Base-by-base conservation (phyloP, 345 rosid genomes). In the Murraya paniculata region DNA sequence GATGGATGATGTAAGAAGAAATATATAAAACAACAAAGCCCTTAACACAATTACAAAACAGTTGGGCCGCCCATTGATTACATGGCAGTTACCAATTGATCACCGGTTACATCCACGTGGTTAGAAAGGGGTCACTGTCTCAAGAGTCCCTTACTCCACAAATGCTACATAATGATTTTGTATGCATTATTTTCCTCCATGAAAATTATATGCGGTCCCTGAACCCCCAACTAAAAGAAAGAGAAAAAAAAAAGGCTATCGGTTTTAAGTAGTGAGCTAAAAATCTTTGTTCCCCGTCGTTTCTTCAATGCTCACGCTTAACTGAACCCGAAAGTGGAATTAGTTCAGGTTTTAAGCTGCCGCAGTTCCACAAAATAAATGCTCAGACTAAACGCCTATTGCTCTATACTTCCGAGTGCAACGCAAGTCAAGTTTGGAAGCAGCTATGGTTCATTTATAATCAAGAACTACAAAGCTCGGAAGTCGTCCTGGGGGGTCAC, bases 351-450 rank as follows among this genome's bases (percentile, higher is more conserved):
- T 48, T 68, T 19, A 62, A 64, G 50, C 59, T 36, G 77, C 48
- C 8, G 18, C n/a, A 64, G 50, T 60, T 66, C 9, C 3, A 58
- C 45, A 58, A 68, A 41, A 36, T 79, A 79, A 80, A 95, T 95
- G 98, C 91, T 93, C 39, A 89, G 88, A 80, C 83, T 91, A 79
- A 83, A 87, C 84, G 79, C 87, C 18, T 79, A 78, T 78, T 86
- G 92, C 86, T 88, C 91, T 81, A 73, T 84, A 30, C 62, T 87
- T 66, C 95, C 91, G 2, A 80, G 80, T 64, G 81, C 89, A 38
- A 85, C 83, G 50, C 85, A 79, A 45, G 78, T 79, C 50, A 85
- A 78, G 88, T 87, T 88, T 60, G 91, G 94, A 19, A 71, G 86
- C 48, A 79, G 81, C 78, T 27, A 84, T 81, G 85, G 82, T 59